These are phyloP conservation scores for Alopecurus myosuroides DNA, from an alignment of 176 grass and related monocot genomes.

Conservation along the genomic window DNA sequence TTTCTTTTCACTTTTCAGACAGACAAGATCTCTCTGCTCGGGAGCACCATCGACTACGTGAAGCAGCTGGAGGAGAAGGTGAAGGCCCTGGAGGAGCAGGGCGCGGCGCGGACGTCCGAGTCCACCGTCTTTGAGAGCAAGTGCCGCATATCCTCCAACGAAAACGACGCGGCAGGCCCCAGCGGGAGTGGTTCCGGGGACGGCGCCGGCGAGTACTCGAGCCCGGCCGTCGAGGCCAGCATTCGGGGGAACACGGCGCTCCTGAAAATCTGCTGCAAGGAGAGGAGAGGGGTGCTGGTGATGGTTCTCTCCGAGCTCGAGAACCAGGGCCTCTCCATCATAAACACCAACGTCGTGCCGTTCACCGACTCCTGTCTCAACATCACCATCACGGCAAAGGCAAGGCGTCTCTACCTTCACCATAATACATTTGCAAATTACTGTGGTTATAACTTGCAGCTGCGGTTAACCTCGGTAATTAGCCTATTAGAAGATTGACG, in stretches of 20 bases:
- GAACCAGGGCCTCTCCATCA: conserved; percentile 39
- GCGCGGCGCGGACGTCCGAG: conserved; percentile 11
- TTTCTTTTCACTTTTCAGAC: conserved; percentile 48
- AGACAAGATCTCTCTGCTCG: conserved; percentile 65
- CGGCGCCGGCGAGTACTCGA: background rate
- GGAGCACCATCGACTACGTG: conserved; percentile 48
- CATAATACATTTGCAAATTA: too few species aligned
- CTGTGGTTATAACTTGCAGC: too few species aligned
- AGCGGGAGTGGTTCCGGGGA: background rate
- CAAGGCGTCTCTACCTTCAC: background rate
- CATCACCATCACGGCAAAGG: conserved; percentile 55
- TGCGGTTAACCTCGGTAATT: too few species aligned
- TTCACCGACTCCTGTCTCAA: conserved; percentile 46
- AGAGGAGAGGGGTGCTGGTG: conserved; percentile 44
- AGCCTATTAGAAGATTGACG: background rate
- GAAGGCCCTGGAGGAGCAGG: conserved; percentile 44
- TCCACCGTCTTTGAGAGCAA: conserved; percentile 40
- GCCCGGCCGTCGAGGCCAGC: conserved; percentile 39
- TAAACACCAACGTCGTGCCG: conserved; percentile 47
- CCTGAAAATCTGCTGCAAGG: conserved; percentile 49
- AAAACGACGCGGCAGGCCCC: background rate
- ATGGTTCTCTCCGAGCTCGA: conserved; percentile 56
- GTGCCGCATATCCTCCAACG: conserved; percentile 19
- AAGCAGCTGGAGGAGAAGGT: conserved; percentile 57
- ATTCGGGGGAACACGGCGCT: conserved; percentile 34